A percentile compares a stretch with the other conserved stretches of the same genome.
These are phyloP conservation scores for Alternaria gansuensis DNA, from an alignment of 2,329 filamentous ascomycete genomes.

Conservation along the genomic window DNA sequence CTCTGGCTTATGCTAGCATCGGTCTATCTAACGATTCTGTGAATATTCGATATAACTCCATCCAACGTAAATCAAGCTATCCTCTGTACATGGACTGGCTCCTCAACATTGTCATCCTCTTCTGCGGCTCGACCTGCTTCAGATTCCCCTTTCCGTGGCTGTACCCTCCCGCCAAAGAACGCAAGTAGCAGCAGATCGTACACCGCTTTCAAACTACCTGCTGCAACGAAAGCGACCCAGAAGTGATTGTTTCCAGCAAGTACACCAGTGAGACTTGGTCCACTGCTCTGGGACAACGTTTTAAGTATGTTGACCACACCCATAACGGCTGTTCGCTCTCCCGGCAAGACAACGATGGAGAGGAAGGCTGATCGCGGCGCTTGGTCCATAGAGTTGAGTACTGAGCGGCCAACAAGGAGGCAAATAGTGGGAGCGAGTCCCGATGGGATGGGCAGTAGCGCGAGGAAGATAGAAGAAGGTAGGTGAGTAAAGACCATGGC, in stretches of 20 bases:
- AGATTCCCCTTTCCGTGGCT: constrained; percentile 21
- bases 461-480: constrained; percentile 49
- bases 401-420: constrained; percentile 43
- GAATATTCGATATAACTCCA: background rate
- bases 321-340: constrained; percentile 53
- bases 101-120: constrained; percentile 2
- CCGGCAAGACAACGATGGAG: constrained; percentile 43
- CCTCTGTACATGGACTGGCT: constrained; percentile 5
- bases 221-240: constrained; percentile 53
- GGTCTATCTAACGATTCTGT: background rate
- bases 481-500: constrained; percentile 53
- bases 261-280: constrained; percentile 49
- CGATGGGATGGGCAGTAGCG: constrained; percentile 39
- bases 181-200: constrained; percentile 51
- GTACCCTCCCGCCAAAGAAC: constrained; percentile 46
- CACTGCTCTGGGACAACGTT: constrained; percentile 47
- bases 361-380: constrained; percentile 51
- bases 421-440: constrained; percentile 41
- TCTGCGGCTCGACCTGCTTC: constrained; percentile 5
- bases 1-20: background rate
- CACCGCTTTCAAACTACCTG: constrained; percentile 47
- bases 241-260: constrained; percentile 46
- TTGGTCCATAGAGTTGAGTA: constrained; percentile 52
- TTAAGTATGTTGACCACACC: constrained; percentile 53
- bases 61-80: constrained; percentile 2